phyloP scores from a whole-genome alignment of 2,329 filamentous ascomycete genomes.

The Penicillium sp. region DNA sequence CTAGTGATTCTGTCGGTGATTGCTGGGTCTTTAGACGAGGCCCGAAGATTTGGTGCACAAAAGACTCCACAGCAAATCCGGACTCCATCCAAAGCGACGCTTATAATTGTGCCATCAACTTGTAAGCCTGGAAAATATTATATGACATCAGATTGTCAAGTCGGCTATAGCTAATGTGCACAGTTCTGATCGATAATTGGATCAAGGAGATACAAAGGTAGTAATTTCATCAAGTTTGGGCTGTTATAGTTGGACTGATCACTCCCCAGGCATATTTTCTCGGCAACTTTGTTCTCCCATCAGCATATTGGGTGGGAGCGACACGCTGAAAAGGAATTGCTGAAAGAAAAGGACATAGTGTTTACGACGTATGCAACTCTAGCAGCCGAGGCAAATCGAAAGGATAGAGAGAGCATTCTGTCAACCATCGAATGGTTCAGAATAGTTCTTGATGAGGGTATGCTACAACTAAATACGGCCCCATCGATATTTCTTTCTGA shows the following conservation, averaged over 20 bases:
- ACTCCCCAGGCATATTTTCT: neutral
- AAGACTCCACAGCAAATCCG: slow-evolving; percentile 38
- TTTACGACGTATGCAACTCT: neutral
- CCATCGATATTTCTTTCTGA: neutral
- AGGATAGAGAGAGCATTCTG: neutral
- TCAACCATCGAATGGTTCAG: neutral
- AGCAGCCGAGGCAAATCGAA: neutral
- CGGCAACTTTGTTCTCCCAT: neutral
- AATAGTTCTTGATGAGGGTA: neutral
- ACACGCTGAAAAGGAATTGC: neutral
- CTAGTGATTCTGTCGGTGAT: slow-evolving; percentile 38
- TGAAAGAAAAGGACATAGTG: neutral
- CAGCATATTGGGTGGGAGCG: neutral
- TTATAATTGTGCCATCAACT: slow-evolving; percentile 50
- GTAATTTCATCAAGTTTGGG: neutral
- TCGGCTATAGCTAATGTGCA: neutral
- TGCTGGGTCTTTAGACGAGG: slow-evolving; percentile 49
- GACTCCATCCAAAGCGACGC: slow-evolving; percentile 27
- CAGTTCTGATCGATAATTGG: neutral
- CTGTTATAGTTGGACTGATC: neutral
- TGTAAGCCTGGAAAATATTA: slow-evolving; percentile 32
- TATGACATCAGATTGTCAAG: neutral
- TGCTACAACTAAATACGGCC: neutral
- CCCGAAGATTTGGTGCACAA: slow-evolving; percentile 8
- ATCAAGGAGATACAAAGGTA: neutral